Percentiles rank a stretch among this genome's conserved stretches.
Evolutionary conservation across 108 stramenopile species (phyloP).

Genomic region (Mediolabrus comicus): DNA sequence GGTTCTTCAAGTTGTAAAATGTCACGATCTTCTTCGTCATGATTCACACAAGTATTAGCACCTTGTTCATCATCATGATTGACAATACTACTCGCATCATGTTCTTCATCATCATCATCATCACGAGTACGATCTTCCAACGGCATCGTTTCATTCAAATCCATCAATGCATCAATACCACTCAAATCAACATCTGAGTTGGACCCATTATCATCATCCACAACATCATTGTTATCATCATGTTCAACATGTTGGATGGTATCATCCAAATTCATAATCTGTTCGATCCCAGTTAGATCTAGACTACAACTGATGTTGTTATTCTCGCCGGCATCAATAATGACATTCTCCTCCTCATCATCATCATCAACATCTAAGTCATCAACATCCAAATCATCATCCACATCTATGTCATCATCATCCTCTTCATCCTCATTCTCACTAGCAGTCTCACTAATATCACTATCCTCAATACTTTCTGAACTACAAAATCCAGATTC

Average conservation of each 20-base stretch:
- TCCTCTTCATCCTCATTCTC: not conserved
- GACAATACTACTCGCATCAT: not conserved
- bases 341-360: not conserved
- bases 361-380: not conserved
- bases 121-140: not conserved
- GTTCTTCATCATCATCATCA: not conserved
- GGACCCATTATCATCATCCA: no score
- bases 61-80: constrained; percentile 7
- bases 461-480: not conserved
- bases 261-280: constrained; percentile 1
- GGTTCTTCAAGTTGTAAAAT: not conserved
- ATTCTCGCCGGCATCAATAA: no score
- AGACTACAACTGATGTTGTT: not conserved
- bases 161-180: not conserved
- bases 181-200: constrained; percentile 3
- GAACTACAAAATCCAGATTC: constrained; percentile 1
- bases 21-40: not conserved
- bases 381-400: no score
- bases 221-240: no score
- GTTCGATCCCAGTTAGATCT: not conserved
- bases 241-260: no score
- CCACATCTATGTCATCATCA: not conserved
- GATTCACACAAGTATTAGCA: not conserved
- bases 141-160: not conserved
- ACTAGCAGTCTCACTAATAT: constrained; percentile 14